phyloP scores from a whole-genome alignment of 2,329 filamentous ascomycete species.

The Verticillium zaregamsianum region DNA sequence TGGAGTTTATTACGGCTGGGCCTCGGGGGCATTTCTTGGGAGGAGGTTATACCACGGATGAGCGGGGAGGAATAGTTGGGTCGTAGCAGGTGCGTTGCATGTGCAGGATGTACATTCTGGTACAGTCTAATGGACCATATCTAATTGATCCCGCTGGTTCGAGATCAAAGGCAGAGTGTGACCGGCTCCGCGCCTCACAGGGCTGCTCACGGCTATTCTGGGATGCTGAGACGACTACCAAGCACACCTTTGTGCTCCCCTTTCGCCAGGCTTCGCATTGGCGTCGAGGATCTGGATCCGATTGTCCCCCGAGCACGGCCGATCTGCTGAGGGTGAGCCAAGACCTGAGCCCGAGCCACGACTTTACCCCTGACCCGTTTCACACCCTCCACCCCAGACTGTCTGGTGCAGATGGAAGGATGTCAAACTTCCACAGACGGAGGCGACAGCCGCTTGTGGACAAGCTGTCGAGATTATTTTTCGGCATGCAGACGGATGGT shows the following conservation, averaged over 20 bases:
- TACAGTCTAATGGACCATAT: neutral
- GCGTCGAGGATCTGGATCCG: neutral
- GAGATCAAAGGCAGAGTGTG: neutral
- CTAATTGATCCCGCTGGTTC: neutral
- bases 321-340: neutral
- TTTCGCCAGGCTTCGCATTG: neutral
- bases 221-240: neutral
- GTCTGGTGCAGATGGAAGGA: neutral
- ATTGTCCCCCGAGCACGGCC: neutral
- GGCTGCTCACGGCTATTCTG: neutral
- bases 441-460: neutral
- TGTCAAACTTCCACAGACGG: neutral
- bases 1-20: neutral
- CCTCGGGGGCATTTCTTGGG: neutral
- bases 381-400: neutral
- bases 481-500: neutral
- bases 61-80: neutral
- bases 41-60: neutral
- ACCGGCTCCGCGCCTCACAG: neutral
- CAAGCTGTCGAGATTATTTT: neutral
- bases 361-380: neutral
- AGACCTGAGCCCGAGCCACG: neutral
- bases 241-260: neutral
- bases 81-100: neutral
- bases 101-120: neutral